These are phyloP conservation scores for Vaccinium myrtillus DNA, from an alignment of 148 eudicot species.

Conservation along the genomic window DNA sequence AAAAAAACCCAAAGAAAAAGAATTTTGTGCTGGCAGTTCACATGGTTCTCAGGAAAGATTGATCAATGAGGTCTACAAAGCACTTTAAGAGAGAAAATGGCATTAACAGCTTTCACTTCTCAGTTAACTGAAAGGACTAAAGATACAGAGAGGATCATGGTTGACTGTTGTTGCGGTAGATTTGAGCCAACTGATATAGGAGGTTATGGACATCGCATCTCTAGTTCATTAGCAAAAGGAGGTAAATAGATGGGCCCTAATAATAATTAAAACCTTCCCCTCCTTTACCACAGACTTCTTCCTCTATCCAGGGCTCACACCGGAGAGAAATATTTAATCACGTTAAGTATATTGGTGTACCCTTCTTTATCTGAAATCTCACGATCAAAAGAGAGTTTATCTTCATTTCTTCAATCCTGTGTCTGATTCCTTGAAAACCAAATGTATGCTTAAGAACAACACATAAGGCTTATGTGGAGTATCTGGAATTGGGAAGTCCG, in stretches of 20 bases:
- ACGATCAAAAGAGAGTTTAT: not conserved
- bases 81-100: not conserved
- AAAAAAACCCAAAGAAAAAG: not conserved
- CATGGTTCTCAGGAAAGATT: not conserved
- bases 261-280: not conserved
- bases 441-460: not conserved
- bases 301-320: not conserved
- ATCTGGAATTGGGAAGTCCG: not conserved
- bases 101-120: not conserved
- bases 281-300: not conserved
- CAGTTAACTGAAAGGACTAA: not conserved
- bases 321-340: not conserved
- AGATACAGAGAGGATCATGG: not conserved
- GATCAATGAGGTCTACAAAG: conserved; percentile 10
- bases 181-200: not conserved
- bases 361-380: not conserved
- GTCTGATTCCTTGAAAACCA: not conserved
- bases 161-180: not conserved
- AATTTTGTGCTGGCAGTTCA: not conserved
- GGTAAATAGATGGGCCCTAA: not conserved
- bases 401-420: not conserved
- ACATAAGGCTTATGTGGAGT: not conserved
- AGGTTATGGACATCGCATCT: not conserved
- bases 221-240: not conserved
- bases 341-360: not conserved